Percentiles rank a stretch among this genome's conserved stretches.
These are phyloP conservation scores for Berberis vulgaris DNA, from an alignment of 164 flowering plant genomes.

Conservation along the genomic window DNA sequence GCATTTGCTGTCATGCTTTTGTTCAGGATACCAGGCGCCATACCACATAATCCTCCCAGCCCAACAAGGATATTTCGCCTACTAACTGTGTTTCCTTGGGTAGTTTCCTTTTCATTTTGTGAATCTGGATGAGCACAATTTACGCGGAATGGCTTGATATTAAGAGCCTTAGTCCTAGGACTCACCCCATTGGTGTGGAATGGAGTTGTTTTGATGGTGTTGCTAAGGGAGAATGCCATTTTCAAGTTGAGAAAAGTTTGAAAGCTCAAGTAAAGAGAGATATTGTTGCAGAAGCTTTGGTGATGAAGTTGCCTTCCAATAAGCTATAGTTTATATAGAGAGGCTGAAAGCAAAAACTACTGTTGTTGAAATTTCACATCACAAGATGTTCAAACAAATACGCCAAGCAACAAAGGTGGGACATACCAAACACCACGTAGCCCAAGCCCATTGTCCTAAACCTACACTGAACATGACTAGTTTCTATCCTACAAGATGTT, in stretches of 20 bases:
- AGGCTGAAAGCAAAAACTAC: background rate
- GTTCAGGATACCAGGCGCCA: background rate
- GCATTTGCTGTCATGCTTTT: background rate
- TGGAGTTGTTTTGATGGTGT: no score
- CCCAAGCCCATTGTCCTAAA: no score
- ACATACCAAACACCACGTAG: background rate
- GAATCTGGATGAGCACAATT: background rate
- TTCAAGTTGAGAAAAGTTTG: no score
- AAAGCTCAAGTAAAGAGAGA: background rate
- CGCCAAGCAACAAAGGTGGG: background rate
- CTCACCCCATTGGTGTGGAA: no score
- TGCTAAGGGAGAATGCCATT: no score
- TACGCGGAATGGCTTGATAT: no score
- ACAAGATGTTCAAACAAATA: background rate
- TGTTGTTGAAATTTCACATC: background rate
- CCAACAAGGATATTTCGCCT: background rate
- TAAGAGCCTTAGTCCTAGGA: no score
- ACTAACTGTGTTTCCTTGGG: no score
- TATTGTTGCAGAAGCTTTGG: background rate
- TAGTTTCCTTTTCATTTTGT: background rate
- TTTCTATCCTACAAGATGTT: background rate
- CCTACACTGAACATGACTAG: no score
- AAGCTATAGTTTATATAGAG: background rate
- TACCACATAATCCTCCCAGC: background rate
- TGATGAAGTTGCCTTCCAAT: background rate